A percentile compares a stretch with the other conserved stretches of the same genome.
Evolutionary conservation across 768 basidiomycete species (phyloP).

Genomic region (Panellus pusillus): DNA sequence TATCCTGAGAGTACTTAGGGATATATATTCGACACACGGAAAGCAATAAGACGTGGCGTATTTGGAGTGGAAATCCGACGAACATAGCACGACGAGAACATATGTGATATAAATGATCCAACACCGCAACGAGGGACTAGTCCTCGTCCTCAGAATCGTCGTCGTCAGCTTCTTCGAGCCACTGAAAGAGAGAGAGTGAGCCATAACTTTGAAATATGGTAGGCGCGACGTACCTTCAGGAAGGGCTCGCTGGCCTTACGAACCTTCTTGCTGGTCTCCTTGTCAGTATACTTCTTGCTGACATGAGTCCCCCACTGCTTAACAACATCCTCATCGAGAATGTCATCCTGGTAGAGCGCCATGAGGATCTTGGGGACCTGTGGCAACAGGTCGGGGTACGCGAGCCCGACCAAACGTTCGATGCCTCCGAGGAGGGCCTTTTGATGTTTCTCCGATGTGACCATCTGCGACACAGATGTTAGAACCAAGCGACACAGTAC

Average conservation of each 20-base stretch:
- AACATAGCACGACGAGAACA: slow-evolving; percentile 8
- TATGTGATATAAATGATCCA: not conserved
- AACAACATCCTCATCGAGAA: slow-evolving; percentile 89
- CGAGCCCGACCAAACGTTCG: slow-evolving; percentile 79
- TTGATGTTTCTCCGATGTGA: slow-evolving; percentile 92
- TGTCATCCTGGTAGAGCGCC: slow-evolving; percentile 88
- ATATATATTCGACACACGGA: not conserved
- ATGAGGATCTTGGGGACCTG: slow-evolving; percentile 89
- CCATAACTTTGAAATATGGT: slow-evolving; percentile 4
- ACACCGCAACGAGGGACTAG: not conserved
- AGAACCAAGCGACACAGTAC: slow-evolving; percentile 1
- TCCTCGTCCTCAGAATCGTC: slow-evolving; percentile 62
- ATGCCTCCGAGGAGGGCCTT: slow-evolving; percentile 92
- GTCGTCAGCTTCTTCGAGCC: slow-evolving; percentile 88
- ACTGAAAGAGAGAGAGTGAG: slow-evolving; percentile 42
- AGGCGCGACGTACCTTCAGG: slow-evolving; percentile 63
- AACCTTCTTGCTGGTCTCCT: slow-evolving; percentile 93
- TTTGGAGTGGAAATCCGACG: slow-evolving; percentile 14
- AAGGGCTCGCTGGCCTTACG: slow-evolving; percentile 95
- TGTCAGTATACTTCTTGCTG: slow-evolving; percentile 95
- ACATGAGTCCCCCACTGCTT: slow-evolving; percentile 95
- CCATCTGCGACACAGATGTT: slow-evolving; percentile 52
- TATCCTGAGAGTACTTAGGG: no score
- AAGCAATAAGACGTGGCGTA: slow-evolving; percentile 9
- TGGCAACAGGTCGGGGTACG: slow-evolving; percentile 68